Conservation (phyloP, 306 rosid species). For the Senna tora region DNA sequence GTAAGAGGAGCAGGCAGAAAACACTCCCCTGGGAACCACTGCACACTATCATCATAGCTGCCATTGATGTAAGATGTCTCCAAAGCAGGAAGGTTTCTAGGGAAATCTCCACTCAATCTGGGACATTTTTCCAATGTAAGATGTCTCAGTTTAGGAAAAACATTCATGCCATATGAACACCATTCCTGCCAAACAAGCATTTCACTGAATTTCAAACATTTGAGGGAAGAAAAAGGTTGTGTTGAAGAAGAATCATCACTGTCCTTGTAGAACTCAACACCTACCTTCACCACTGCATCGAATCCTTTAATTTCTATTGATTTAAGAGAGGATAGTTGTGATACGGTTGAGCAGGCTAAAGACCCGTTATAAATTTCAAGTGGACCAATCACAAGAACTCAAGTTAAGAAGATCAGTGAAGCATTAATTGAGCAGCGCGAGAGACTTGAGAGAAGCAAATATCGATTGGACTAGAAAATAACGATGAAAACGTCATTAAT, state of each 20-base stretch:
- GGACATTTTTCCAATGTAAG: too few relatives aligned
- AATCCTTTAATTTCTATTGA: background rate
- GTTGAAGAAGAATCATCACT: background rate
- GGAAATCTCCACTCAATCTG: too few relatives aligned
- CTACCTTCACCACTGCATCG: background rate
- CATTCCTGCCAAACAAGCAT: background rate
- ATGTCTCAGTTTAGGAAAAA: too few relatives aligned
- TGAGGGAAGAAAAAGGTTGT: too few relatives aligned
- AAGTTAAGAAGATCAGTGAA: too few relatives aligned
- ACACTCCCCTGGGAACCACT: conserved; percentile 7
- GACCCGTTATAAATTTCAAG: too few relatives aligned
- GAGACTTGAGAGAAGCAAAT: too few relatives aligned
- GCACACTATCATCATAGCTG: background rate
- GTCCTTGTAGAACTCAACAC: background rate
- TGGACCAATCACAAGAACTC: too few relatives aligned
- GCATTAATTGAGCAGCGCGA: too few relatives aligned
- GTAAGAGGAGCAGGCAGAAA: conserved; percentile 4
- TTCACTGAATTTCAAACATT: background rate
- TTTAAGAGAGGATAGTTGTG: conserved; percentile 1
- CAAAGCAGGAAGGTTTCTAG: background rate
- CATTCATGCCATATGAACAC: background rate
- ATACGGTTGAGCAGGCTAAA: too few relatives aligned
- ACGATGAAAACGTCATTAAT: too few relatives aligned
- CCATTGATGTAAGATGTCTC: background rate
- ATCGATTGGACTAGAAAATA: too few relatives aligned